phyloP scores from a whole-genome alignment of 257 asterid genomes.

The Schizonepeta tenuifolia region DNA sequence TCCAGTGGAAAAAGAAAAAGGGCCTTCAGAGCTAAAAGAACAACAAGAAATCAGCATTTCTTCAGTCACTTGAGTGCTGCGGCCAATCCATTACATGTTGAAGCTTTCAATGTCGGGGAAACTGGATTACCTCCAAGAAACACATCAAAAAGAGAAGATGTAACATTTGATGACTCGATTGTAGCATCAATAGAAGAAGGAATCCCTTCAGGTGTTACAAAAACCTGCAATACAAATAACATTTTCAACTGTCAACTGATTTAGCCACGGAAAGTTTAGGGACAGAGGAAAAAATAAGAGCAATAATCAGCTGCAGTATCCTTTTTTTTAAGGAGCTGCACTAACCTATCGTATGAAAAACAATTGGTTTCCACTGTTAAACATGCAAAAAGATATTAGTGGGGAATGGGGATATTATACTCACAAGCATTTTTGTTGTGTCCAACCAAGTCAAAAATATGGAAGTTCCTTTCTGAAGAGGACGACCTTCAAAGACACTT shows the following conservation, averaged over 20 bases:
- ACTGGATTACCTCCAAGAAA: slow-evolving; percentile 84
- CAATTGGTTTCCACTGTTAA: background rate
- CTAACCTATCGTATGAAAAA: background rate
- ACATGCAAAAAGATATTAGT: background rate
- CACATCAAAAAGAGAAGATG: slow-evolving; percentile 79
- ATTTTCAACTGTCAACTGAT: background rate
- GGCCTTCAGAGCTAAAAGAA: slow-evolving; percentile 21
- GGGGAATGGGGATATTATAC: slow-evolving; percentile 42
- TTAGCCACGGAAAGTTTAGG: slow-evolving; percentile 5
- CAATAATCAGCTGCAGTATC: background rate
- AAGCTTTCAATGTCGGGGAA: slow-evolving; percentile 81
- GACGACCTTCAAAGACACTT: slow-evolving; percentile 64
- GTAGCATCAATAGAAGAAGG: slow-evolving; percentile 76
- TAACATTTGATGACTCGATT: slow-evolving; percentile 69
- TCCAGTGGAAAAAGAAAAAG: slow-evolving; percentile 5
- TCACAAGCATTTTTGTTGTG: slow-evolving; percentile 76
- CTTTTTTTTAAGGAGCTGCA: too few species aligned
- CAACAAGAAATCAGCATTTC: slow-evolving; percentile 1
- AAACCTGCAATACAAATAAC: slow-evolving; percentile 50
- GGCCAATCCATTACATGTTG: slow-evolving; percentile 67
- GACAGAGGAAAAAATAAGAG: background rate
- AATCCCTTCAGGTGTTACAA: slow-evolving; percentile 62
- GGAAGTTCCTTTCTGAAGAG: slow-evolving; percentile 79
- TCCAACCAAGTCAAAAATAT: slow-evolving; percentile 88
- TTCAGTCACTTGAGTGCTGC: slow-evolving; percentile 52